phyloP scores from a whole-genome alignment of 2,329 filamentous ascomycete genomes.

The Massarina eburnea region DNA sequence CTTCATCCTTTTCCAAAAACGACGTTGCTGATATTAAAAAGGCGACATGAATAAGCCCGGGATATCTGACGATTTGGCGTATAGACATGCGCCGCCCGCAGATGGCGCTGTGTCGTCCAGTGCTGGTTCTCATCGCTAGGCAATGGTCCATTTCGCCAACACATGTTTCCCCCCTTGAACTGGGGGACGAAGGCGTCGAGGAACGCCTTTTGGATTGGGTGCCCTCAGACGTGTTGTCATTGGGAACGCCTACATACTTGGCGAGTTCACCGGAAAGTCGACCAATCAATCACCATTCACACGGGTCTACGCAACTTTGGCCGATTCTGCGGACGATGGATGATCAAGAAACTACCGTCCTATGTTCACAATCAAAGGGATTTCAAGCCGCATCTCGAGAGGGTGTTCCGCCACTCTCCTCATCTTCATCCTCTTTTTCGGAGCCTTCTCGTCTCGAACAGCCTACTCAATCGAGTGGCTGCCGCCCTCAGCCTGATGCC shows the following conservation, averaged over 20 bases:
- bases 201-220: conserved; percentile 2
- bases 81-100: too few species aligned
- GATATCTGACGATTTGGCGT: too few species aligned
- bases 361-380: conserved; percentile 3
- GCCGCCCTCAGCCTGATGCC: conserved; percentile 3
- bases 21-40: too few species aligned
- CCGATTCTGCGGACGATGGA: conserved; percentile 3
- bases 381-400: conserved; percentile 5
- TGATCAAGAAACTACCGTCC: neutral
- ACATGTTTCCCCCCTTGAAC: neutral
- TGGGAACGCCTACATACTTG: neutral
- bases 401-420: neutral
- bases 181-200: neutral
- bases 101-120: too few species aligned
- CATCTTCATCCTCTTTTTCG: neutral
- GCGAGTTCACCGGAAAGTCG: conserved; percentile 4
- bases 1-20: too few species aligned
- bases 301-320: conserved; percentile 2
- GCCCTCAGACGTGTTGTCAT: neutral
- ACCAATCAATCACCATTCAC: conserved; percentile 3
- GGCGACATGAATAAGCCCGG: too few species aligned
- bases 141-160: conserved; percentile 1
- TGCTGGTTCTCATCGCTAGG: neutral
- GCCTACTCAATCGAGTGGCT: neutral
- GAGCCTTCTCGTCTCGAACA: conserved; percentile 1